Conservation (phyloP, 2,329 filamentous ascomycete genomes). For the Penicillium glabrum region DNA sequence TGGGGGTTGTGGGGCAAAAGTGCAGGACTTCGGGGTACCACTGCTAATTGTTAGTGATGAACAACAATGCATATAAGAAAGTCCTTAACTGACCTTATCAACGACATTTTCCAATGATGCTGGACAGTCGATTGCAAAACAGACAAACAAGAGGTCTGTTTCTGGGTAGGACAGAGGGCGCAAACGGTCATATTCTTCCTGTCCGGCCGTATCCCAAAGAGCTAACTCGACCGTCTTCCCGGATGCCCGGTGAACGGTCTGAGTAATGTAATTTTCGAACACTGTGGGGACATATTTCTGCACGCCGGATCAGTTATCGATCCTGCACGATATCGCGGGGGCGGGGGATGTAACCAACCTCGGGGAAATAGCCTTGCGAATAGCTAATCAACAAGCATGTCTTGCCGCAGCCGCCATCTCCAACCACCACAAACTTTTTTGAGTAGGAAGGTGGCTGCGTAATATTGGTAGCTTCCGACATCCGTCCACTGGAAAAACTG, state of each 20-base stretch:
- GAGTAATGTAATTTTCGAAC: slow-evolving; percentile 99
- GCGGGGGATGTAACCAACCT: slow-evolving; percentile 60
- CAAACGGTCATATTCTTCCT: slow-evolving; percentile 97
- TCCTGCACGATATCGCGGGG: not conserved
- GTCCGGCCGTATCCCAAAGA: slow-evolving; percentile 96
- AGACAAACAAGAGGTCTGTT: slow-evolving; percentile 96
- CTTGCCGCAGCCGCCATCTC: slow-evolving; percentile 97
- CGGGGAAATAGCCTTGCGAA: slow-evolving; percentile 97
- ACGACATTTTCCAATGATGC: slow-evolving; percentile 98
- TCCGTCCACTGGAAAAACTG: slow-evolving; percentile 69
- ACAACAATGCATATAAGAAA: not conserved
- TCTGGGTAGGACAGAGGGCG: slow-evolving; percentile 96
- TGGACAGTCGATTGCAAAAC: slow-evolving; percentile 98
- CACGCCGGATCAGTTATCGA: not conserved
- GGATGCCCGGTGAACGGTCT: slow-evolving; percentile 80
- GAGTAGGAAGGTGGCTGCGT: slow-evolving; percentile 92
- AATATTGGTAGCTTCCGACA: slow-evolving; percentile 78
- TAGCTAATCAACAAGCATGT: slow-evolving; percentile 98
- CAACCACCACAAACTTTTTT: slow-evolving; percentile 99
- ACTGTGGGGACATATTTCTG: slow-evolving; percentile 99
- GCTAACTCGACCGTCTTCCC: slow-evolving; percentile 96
- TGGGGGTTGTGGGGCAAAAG: slow-evolving; percentile 95
- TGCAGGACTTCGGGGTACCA: slow-evolving; percentile 99
- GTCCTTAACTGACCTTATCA: slow-evolving; percentile 73
- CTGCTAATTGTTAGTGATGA: slow-evolving; percentile 48